Evolutionary conservation across 305 asterid species (phyloP), one percentile per base, ranked within the genome.

Genomic region (Stenogyne calaminthoides): DNA sequence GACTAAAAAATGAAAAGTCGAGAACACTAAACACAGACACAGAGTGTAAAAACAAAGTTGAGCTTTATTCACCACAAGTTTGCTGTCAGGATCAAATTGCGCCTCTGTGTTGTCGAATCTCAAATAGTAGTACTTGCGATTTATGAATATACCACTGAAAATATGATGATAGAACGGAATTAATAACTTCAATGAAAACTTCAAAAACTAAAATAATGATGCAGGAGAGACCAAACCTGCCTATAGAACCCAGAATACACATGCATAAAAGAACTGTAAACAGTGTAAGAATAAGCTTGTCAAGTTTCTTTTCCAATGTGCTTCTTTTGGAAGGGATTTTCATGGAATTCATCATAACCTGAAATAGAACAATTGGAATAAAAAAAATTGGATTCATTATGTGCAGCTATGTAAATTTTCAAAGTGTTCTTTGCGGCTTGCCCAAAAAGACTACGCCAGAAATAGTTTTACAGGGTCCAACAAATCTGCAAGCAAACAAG

Each of bases 301-400:
- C 99, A 71, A 96, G 98, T 88, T 96, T 96, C 86, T 93, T 93
- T 74, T 96, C 99, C 78, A 96, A 82, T 20, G 99, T 89, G 86
- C 99, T 96, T 85, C 99, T 75, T 82, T 95, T 95, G 65, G 99
- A 95, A 73, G 99, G 99, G 78, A 91, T 93, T 85, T 93, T 96
- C 98, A 93, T 96, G 72, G 99, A 80, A 86, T 96, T 96, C 99
- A 96, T 96, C 99, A 96, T 96, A 83, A 96, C 99, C 98, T 96
- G 91, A 77, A 79, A 76, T 57, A 37, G 56, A 56, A 37, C 62
- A 42, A 32, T 63, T 27, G 57, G 40, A 62, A 63, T 12, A 5
- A 34, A 22, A 73, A 49, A 40, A 14, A 36, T 64, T 46, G 64
- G 67, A 22, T 19, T 62, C 51, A 77, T 19, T 25, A 63, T 9